Conservation (phyloP, 345 rosid species). For the Salix exigua region DNA sequence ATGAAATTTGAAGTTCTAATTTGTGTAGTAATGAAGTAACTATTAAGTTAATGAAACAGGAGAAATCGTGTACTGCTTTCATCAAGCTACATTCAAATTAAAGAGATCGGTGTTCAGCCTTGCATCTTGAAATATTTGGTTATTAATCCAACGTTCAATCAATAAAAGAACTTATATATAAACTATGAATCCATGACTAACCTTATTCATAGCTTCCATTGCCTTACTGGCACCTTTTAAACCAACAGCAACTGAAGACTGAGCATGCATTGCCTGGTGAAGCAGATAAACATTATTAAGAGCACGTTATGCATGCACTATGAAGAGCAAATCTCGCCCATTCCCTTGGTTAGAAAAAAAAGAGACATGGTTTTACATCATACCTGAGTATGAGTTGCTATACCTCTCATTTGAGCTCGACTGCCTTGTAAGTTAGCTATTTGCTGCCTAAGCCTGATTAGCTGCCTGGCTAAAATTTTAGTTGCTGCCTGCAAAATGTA, state of each 20-base stretch:
- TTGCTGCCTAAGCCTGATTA: slow-evolving; percentile 86
- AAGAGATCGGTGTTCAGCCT: slow-evolving; percentile 1
- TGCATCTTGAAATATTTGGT: background rate
- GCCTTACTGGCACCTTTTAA: slow-evolving; percentile 89
- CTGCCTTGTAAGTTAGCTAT: slow-evolving; percentile 87
- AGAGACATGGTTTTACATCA: background rate
- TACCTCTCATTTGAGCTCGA: slow-evolving; percentile 98
- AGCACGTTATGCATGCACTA: background rate
- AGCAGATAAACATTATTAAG: slow-evolving; percentile 17
- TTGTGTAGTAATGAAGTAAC: background rate
- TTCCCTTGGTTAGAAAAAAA: background rate
- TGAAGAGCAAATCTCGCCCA: background rate
- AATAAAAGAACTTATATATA: background rate
- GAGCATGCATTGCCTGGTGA: slow-evolving; percentile 87
- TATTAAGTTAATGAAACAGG: background rate
- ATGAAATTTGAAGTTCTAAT: background rate
- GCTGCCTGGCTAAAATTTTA: slow-evolving; percentile 80
- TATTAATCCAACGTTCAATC: background rate
- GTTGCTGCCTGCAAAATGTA: slow-evolving; percentile 64
- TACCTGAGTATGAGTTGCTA: slow-evolving; percentile 97
- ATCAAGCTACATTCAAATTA: slow-evolving; percentile 1
- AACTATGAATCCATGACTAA: slow-evolving; percentile 18
- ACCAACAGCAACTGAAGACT: slow-evolving; percentile 87
- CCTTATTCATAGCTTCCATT: slow-evolving; percentile 89
- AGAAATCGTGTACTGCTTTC: background rate